phyloP scores from a whole-genome alignment of 169 alveolate genomes.

The Perkinsus marinus region DNA sequence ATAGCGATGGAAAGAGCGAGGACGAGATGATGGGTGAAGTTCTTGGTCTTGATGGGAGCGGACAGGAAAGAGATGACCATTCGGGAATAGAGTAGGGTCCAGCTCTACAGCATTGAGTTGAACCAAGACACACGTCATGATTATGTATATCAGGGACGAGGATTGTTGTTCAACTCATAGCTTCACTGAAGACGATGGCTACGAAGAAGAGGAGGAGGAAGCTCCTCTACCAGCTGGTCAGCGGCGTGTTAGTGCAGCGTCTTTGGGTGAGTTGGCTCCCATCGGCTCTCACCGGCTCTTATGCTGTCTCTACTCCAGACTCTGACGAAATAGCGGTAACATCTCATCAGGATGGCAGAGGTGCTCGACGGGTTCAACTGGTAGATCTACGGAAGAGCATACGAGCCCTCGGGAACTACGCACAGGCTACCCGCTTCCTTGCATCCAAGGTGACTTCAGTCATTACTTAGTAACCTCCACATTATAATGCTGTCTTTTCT shows the following conservation, averaged over 20 bases:
- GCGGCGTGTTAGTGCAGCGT: neutral
- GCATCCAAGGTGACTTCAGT: too few relatives aligned
- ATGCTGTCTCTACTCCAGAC: too few relatives aligned
- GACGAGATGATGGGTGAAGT: neutral
- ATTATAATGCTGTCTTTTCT: too few relatives aligned
- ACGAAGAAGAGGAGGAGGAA: neutral
- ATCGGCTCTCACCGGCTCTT: neutral
- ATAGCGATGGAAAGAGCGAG: neutral
- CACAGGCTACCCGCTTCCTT: too few relatives aligned
- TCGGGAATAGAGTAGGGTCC: too few relatives aligned
- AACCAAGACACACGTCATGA: neutral
- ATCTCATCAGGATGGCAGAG: too few relatives aligned
- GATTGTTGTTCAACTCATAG: too few relatives aligned
- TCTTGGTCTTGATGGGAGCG: neutral
- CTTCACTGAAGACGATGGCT: neutral
- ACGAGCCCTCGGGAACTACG: too few relatives aligned
- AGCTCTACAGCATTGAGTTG: neutral
- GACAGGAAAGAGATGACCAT: too few relatives aligned
- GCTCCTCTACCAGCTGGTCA: neutral
- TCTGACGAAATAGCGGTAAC: too few relatives aligned
- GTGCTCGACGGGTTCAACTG: neutral
- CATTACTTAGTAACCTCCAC: too few relatives aligned
- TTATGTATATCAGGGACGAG: neutral
- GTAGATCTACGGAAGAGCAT: neutral
- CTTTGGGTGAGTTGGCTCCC: neutral